A percentile compares a stretch with the other conserved stretches of the same genome.
These are phyloP conservation scores for Epichloe uncinata DNA, from an alignment of 2,329 filamentous ascomycete species.

Conservation along the genomic window DNA sequence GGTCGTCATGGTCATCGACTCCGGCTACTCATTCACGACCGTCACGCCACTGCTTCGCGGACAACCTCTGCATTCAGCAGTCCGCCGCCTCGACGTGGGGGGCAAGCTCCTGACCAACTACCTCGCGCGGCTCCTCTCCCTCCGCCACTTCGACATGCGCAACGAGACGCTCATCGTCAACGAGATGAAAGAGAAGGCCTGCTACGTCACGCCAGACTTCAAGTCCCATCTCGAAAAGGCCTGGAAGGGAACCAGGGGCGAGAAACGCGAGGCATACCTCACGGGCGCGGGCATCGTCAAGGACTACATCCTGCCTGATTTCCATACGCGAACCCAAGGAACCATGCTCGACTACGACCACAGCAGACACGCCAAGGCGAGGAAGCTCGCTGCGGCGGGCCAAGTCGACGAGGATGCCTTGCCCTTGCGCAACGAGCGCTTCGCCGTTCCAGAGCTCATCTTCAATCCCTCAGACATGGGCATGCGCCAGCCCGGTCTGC, in stretches of 20 bases:
- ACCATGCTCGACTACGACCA: constrained; percentile 68
- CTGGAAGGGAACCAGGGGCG: constrained; percentile 64
- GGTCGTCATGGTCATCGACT: constrained; percentile 77
- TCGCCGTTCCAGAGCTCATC: constrained; percentile 76
- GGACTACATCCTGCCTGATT: constrained; percentile 87
- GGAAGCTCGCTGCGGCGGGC: constrained; percentile 30
- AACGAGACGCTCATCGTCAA: constrained; percentile 91
- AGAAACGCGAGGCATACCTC: constrained; percentile 35
- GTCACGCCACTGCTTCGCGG: constrained; percentile 77
- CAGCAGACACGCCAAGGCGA: constrained; percentile 38
- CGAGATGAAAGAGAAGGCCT: constrained; percentile 85
- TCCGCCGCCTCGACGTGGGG: constrained; percentile 77
- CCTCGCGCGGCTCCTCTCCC: constrained; percentile 75
- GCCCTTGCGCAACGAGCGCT: constrained; percentile 83
- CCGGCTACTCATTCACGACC: constrained; percentile 85
- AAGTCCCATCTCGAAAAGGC: constrained; percentile 61
- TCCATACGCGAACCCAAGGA: constrained; percentile 46
- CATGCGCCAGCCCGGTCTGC: constrained; percentile 68
- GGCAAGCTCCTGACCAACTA: constrained; percentile 92
- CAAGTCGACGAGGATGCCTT: constrained; percentile 58
- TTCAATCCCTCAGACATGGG: constrained; percentile 81
- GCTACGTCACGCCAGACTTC: constrained; percentile 73
- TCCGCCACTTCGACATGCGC: constrained; percentile 89
- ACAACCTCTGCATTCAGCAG: constrained; percentile 63
- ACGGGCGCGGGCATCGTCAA: constrained; percentile 54